Percentiles rank a stretch among this genome's conserved stretches.
Evolutionary conservation across 163 green algal genomes (phyloP).

Genomic region (Chlorella variabilis): DNA sequence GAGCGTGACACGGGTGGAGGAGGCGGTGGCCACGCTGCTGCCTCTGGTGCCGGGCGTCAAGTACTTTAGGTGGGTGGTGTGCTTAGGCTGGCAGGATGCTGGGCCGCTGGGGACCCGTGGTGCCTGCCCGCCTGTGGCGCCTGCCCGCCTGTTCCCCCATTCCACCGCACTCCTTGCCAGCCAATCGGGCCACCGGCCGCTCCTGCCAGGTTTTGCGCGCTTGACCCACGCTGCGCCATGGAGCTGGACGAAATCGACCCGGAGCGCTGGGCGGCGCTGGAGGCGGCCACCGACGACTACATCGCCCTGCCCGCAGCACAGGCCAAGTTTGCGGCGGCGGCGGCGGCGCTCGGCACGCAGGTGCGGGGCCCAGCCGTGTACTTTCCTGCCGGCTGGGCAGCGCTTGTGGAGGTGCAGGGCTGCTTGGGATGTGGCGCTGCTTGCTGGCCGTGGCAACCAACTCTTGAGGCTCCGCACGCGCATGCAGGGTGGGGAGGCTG

Average conservation of each 20-base stretch:
- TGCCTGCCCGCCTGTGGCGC: background rate
- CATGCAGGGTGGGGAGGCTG: no score
- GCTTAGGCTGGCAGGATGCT: background rate
- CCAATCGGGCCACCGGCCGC: background rate
- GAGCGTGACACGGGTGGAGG: slow-evolving; percentile 73
- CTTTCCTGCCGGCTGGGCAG: no score
- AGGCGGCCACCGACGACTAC: slow-evolving; percentile 77
- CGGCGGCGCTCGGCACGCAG: slow-evolving; percentile 51
- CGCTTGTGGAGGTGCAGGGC: no score
- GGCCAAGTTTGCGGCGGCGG: slow-evolving; percentile 58
- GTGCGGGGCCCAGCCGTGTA: no score
- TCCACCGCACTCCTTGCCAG: background rate
- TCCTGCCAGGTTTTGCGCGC: slow-evolving; percentile 65
- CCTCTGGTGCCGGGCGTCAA: slow-evolving; percentile 78
- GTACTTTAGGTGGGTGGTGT: slow-evolving; percentile 82
- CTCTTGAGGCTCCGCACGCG: no score
- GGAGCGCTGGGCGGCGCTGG: slow-evolving; percentile 69
- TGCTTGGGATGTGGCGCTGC: no score
- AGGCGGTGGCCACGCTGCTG: slow-evolving; percentile 74
- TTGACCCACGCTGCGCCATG: slow-evolving; percentile 85
- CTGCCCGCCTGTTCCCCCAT: background rate
- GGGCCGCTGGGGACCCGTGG: background rate
- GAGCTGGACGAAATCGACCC: slow-evolving; percentile 91
- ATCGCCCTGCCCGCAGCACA: slow-evolving; percentile 54
- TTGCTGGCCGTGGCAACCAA: no score